These are phyloP conservation scores for Cytospora piceicola DNA, from an alignment of 2,329 filamentous ascomycete genomes.

Conservation along the genomic window DNA sequence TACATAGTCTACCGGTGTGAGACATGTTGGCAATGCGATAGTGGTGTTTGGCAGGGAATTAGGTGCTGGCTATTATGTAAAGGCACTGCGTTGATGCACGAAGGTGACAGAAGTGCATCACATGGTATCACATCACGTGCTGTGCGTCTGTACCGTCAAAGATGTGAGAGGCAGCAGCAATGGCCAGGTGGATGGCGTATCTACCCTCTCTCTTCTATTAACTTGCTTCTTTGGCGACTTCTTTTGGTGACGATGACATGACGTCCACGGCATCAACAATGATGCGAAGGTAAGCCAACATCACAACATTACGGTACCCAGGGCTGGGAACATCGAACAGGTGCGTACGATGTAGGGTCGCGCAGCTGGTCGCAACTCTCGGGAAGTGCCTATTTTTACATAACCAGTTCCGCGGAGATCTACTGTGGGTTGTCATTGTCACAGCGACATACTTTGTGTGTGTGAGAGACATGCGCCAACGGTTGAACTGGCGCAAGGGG, in stretches of 20 bases:
- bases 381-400: neutral
- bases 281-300: neutral
- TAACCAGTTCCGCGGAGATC: slow-evolving; percentile 15
- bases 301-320: neutral
- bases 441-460: neutral
- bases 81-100: slow-evolving; percentile 2
- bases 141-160: slow-evolving; percentile 3
- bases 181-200: no score
- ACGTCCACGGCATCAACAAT: neutral
- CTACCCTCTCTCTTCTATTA: neutral
- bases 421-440: neutral
- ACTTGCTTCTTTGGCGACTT: neutral
- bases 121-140: slow-evolving; percentile 17
- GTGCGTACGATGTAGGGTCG: neutral
- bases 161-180: neutral
- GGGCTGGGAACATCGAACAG: no score
- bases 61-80: slow-evolving; percentile 24
- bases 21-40: slow-evolving; percentile 8
- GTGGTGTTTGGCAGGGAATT: neutral
- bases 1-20: slow-evolving; percentile 7
- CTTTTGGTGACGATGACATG: slow-evolving; percentile 10
- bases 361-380: neutral
- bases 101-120: slow-evolving; percentile 14
- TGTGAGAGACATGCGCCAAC: neutral
- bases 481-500: neutral